A percentile compares a stretch with the other conserved stretches of the same genome.
Evolutionary conservation across 345 rosid genomes (phyloP).

Genomic region (Dimocarpus longan): DNA sequence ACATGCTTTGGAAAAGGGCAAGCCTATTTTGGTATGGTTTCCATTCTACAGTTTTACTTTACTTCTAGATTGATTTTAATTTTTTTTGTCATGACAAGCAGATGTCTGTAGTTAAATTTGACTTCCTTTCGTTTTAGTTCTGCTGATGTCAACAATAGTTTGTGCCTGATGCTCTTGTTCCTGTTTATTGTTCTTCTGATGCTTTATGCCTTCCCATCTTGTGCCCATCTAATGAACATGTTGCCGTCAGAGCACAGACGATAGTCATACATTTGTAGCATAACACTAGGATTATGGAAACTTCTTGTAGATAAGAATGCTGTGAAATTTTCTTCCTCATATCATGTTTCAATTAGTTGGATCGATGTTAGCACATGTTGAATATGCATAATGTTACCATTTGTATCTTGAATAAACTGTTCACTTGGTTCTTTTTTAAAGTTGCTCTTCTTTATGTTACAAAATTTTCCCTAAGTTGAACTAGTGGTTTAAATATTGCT

Average conservation of each 20-base stretch:
- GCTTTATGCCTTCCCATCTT: background rate
- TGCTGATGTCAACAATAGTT: background rate
- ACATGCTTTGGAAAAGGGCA: conserved; percentile 37
- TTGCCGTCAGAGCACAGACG: background rate
- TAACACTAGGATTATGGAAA: background rate
- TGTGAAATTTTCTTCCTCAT: background rate
- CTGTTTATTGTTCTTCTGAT: background rate
- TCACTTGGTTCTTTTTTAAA: background rate
- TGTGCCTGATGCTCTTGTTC: background rate
- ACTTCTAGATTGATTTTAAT: background rate
- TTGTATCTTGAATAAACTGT: background rate
- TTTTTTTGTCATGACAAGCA: background rate
- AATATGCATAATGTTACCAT: background rate
- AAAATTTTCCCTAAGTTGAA: background rate
- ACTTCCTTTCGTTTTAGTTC: background rate
- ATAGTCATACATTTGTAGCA: background rate
- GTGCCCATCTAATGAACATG: background rate
- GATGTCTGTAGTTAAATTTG: background rate
- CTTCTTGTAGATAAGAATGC: too few species aligned
- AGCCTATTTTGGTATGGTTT: conserved; percentile 63
- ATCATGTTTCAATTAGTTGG: background rate
- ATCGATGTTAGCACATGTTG: background rate
- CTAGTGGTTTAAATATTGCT: conserved; percentile 5
- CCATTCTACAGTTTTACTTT: conserved; percentile 6
- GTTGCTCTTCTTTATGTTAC: background rate